Evolutionary conservation across 208 protist genomes (phyloP).

Genomic region (Trypanosoma rangeli): DNA sequence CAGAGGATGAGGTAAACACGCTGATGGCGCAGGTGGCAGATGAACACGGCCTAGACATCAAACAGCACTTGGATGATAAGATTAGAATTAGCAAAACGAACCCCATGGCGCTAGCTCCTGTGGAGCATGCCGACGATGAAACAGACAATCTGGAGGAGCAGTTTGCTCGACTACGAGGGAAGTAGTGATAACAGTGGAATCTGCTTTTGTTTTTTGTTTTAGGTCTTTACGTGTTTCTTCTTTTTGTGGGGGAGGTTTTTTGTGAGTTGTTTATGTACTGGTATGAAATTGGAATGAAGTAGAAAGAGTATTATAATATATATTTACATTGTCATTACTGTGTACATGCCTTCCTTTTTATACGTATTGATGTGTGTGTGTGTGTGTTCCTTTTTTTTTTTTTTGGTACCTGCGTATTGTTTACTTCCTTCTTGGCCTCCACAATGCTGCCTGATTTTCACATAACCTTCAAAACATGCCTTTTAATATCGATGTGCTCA

Average conservation of each 20-base stretch:
- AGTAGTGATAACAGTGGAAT: conserved; percentile 20
- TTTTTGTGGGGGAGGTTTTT: conserved; percentile 2
- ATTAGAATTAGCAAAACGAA: conserved; percentile 43
- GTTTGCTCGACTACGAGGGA: conserved; percentile 67
- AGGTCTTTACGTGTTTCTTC: conserved; percentile 12
- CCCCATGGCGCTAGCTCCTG: conserved; percentile 18
- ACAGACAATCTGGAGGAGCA: conserved; percentile 65
- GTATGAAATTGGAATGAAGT: too few relatives aligned
- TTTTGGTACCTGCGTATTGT: too few relatives aligned
- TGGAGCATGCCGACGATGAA: conserved; percentile 15
- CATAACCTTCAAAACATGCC: too few relatives aligned
- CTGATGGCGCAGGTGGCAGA: conserved; percentile 95
- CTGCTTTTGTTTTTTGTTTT: conserved; percentile 24
- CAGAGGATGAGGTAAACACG: conserved; percentile 90
- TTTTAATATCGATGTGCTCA: too few relatives aligned
- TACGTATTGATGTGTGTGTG: too few relatives aligned
- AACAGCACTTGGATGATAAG: conserved; percentile 61
- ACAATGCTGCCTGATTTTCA: too few relatives aligned
- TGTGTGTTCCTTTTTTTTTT: conserved; percentile 7
- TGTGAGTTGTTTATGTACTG: too few relatives aligned
- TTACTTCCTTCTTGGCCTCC: too few relatives aligned
- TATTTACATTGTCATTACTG: too few relatives aligned
- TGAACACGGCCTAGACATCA: conserved; percentile 92
- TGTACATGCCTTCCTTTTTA: too few relatives aligned
- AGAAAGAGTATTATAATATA: too few relatives aligned